phyloP scores from a whole-genome alignment of 176 grass and related monocot genomes.

The Raddia distichophylla region DNA sequence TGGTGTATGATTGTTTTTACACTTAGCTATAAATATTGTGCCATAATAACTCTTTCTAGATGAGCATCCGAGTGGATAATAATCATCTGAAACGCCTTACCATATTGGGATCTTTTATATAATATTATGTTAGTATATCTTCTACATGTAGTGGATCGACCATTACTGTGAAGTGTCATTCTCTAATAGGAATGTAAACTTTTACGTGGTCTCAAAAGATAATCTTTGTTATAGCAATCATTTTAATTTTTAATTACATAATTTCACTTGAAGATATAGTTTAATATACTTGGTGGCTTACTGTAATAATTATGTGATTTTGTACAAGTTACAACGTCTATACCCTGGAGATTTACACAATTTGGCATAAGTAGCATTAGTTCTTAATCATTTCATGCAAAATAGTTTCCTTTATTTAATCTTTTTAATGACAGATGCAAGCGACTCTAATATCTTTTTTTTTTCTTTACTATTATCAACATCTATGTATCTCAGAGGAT shows the following conservation, averaged over 20 bases:
- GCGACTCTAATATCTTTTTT: too few species aligned
- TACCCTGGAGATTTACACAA: too few species aligned
- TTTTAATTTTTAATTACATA: not conserved
- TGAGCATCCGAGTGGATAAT: not conserved
- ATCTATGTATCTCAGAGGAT: too few species aligned
- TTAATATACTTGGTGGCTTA: too few species aligned
- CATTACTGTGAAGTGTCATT: not conserved
- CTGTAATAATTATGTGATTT: too few species aligned
- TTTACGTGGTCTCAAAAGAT: slow-evolving; percentile 7
- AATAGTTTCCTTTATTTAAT: too few species aligned
- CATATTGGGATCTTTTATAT: slow-evolving; percentile 3
- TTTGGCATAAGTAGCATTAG: too few species aligned
- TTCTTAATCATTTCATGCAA: too few species aligned
- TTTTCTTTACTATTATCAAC: too few species aligned
- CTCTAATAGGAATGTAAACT: not conserved
- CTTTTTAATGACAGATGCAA: too few species aligned
- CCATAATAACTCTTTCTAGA: slow-evolving; percentile 12
- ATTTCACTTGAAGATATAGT: too few species aligned
- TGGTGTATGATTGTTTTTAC: slow-evolving; percentile 14
- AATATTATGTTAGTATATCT: slow-evolving; percentile 2
- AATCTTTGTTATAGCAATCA: not conserved
- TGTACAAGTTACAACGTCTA: too few species aligned
- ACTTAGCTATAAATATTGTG: not conserved
- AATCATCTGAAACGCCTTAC: not conserved
- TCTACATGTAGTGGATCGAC: not conserved